Evolutionary conservation across 2,329 filamentous ascomycete genomes (phyloP), one percentile per base, ranked within the genome.

Genomic region (Verticillium dahliae): DNA sequence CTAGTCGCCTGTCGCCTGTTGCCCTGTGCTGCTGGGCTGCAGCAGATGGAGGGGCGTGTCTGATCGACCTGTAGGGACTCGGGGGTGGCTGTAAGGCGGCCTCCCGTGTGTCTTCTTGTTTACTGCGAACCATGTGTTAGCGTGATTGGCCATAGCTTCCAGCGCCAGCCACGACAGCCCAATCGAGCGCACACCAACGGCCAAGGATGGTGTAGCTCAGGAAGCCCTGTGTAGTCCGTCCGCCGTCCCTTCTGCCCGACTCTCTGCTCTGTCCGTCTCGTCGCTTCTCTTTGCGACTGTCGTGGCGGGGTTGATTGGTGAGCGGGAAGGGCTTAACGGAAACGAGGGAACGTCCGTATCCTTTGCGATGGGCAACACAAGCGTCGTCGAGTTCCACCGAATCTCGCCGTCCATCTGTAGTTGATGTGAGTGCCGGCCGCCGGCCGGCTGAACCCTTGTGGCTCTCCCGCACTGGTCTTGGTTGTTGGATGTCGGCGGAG

Each of bases 381-480:
- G 62, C 62, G 60, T 59, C 56, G 34, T 45, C 55, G 35, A 38
- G 56, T 58, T 45, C 56, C 56, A 31, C 27, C 13, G 63, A 58
- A 65, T 63, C 62, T 63, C 54, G 63, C 60, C 57, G 63, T 59
- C 57, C 45, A 57, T 60, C 61, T 60, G 61, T 57, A 50, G 62
- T n/a, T n/a, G 27, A 27, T 56, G 54, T 31, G 33, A 56, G 54
- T 56, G 54, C 27, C 27, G 13, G 54, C 54, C 54, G 61, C 60
- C 62, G 62, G 61, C 60, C 62, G 62, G 62, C 63, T 65, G 63
- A 64, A 61, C 63, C 63, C 63, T 65, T 64, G 63, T 60, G 63
- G 60, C 58, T 58, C 56, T 64, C 63, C 63, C 62, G 60, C 62
- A 6, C 27, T 22, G 35, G 55, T 56, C 55, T 38, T 38, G 35